A percentile compares a stretch with the other conserved stretches of the same genome.
Evolutionary conservation across 148 eudicot species (phyloP).

Genomic region (Nepenthes gracilis): DNA sequence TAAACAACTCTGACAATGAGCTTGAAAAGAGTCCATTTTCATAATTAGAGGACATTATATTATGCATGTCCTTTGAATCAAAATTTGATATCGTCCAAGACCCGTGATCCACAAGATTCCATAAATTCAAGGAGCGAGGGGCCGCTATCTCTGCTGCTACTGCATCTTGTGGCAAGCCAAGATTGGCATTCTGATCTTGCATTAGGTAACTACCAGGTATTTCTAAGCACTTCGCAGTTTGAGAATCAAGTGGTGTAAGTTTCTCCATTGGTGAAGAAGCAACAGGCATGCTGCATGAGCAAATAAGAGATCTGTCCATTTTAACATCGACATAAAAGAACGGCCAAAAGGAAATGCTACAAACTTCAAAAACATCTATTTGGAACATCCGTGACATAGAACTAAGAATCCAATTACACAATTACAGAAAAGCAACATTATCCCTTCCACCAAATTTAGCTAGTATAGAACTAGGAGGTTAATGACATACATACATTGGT

Average conservation of each 20-base stretch:
- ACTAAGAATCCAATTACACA: neutral
- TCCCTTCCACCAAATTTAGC: too few species aligned
- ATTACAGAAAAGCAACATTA: too few species aligned
- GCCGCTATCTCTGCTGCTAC: conserved; percentile 45
- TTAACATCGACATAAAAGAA: conserved; percentile 23
- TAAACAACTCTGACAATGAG: conserved; percentile 59
- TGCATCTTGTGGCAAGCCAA: conserved; percentile 33
- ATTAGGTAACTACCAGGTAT: conserved; percentile 18
- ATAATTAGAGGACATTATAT: conserved; percentile 27
- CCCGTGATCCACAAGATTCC: conserved; percentile 26
- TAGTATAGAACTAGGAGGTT: too few species aligned
- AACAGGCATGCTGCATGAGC: conserved; percentile 23
- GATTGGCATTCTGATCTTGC: conserved; percentile 24
- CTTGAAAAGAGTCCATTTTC: conserved; percentile 77
- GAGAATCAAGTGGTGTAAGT: conserved; percentile 23
- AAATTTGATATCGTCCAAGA: conserved; percentile 21
- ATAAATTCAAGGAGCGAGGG: conserved; percentile 28
- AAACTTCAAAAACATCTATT: neutral
- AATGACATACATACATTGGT: too few species aligned
- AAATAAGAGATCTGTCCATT: conserved; percentile 15
- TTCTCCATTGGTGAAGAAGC: conserved; percentile 40
- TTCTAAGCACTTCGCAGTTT: conserved; percentile 21
- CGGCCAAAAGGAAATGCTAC: neutral
- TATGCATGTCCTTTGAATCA: conserved; percentile 22
- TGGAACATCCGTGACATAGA: neutral